Conservation (phyloP, 75 land plant genomes). For the Isoetes taiwanensis region DNA sequence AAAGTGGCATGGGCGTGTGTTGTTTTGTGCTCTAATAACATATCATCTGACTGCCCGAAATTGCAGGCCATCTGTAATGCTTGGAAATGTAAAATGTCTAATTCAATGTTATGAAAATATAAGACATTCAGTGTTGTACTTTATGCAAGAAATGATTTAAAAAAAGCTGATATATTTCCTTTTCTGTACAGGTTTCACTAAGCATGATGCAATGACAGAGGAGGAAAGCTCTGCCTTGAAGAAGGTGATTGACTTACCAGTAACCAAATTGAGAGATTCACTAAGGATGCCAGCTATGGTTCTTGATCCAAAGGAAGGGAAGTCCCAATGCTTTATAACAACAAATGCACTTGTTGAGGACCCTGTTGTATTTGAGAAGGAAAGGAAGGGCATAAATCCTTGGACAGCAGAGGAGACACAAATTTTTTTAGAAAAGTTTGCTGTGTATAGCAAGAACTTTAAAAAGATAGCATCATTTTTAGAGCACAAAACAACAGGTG, state of each 20-base stretch:
- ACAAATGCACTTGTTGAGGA: slow-evolving; percentile 37
- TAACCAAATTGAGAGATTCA: slow-evolving; percentile 14
- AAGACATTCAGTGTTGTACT: too few species aligned
- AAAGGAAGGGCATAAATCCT: slow-evolving; percentile 30
- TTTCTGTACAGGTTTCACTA: slow-evolving; percentile 4
- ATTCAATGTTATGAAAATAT: too few species aligned
- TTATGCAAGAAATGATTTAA: too few species aligned
- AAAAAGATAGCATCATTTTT: slow-evolving; percentile 26
- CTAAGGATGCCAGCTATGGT: slow-evolving; percentile 37
- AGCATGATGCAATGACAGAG: slow-evolving; percentile 7
- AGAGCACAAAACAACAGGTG: slow-evolving; percentile 38
- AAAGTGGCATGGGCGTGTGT: slow-evolving; percentile 27
- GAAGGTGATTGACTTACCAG: slow-evolving; percentile 9
- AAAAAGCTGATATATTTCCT: too few species aligned
- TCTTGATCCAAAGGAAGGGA: slow-evolving; percentile 15
- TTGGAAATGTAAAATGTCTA: too few species aligned
- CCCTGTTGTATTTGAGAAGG: slow-evolving; percentile 28
- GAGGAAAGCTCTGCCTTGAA: slow-evolving; percentile 14
- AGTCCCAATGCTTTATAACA: slow-evolving; percentile 9
- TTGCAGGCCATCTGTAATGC: too few species aligned
- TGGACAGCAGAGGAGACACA: slow-evolving; percentile 36
- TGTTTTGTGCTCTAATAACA: too few species aligned
- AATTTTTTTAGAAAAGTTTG: slow-evolving; percentile 30
- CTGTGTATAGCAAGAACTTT: slow-evolving; percentile 28
- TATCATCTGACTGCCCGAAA: too few species aligned